phyloP scores from a whole-genome alignment of 2,329 filamentous ascomycete species.

The Fusarium sp. region DNA sequence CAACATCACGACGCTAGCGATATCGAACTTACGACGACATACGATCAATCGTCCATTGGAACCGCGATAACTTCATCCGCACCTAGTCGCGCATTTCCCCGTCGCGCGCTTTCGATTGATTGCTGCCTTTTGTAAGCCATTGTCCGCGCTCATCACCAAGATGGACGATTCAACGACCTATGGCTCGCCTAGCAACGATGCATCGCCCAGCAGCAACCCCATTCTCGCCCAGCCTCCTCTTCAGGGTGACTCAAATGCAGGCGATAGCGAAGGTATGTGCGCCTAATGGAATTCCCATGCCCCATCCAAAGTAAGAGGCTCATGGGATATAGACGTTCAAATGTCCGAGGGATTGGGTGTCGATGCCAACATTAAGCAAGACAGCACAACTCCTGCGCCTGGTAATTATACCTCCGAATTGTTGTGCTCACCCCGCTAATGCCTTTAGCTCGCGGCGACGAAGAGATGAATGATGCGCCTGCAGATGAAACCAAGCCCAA shows the following conservation, averaged over 20 bases:
- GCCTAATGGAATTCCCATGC: background rate
- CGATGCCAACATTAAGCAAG: constrained; percentile 68
- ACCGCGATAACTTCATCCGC: constrained; percentile 8
- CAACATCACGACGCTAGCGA: constrained; percentile 44
- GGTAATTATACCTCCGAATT: constrained; percentile 69
- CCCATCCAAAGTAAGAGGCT: constrained; percentile 17
- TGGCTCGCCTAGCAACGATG: constrained; percentile 67
- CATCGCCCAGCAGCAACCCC: constrained; percentile 67
- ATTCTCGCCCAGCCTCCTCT: constrained; percentile 66
- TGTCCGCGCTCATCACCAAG: constrained; percentile 40
- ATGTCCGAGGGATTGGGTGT: constrained; percentile 66
- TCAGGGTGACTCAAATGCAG: constrained; percentile 56
- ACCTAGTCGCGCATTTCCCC: constrained; percentile 23
- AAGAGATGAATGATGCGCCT: constrained; percentile 80
- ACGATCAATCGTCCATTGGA: constrained; percentile 12
- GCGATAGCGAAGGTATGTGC: constrained; percentile 60
- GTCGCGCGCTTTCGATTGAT: constrained; percentile 33
- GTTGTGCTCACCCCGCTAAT: constrained; percentile 65
- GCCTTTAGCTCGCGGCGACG: constrained; percentile 73
- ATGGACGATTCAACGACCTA: constrained; percentile 71
- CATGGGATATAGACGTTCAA: constrained; percentile 65
- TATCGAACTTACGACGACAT: constrained; percentile 31
- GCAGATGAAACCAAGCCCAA: constrained; percentile 63
- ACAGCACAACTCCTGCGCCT: constrained; percentile 68
- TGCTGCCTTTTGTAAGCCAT: constrained; percentile 18